These are phyloP conservation scores for Claviceps sp. DNA, from an alignment of 2,329 filamentous ascomycete genomes.

Conservation along the genomic window DNA sequence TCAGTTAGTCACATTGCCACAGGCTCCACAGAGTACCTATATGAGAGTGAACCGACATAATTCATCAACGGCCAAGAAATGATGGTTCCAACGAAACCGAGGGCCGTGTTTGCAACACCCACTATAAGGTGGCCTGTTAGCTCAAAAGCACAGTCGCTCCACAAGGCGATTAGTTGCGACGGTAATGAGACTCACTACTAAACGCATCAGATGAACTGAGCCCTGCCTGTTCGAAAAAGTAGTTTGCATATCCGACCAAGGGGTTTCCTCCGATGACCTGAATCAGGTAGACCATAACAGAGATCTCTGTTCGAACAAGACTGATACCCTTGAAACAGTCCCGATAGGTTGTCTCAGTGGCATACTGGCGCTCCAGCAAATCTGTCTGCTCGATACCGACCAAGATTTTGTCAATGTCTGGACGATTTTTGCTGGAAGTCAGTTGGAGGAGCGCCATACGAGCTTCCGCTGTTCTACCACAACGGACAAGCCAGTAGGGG, in stretches of 20 bases:
- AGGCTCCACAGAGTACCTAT: too few relatives aligned
- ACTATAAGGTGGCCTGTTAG: conserved; percentile 4
- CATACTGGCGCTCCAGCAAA: conserved; percentile 36
- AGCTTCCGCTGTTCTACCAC: conserved; percentile 27
- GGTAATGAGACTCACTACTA: conserved; percentile 6
- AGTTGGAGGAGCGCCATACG: conserved; percentile 26
- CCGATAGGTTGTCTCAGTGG: conserved; percentile 32
- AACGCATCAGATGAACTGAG: conserved; percentile 12
- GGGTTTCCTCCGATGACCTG: conserved; percentile 52
- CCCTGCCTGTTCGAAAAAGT: conserved; percentile 23
- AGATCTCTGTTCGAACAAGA: conserved; percentile 40
- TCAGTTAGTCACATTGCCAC: neutral
- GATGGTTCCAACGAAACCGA: conserved; percentile 27
- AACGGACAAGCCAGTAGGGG: conserved; percentile 36
- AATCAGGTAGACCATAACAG: conserved; percentile 48
- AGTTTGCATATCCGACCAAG: conserved; percentile 47
- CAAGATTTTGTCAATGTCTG: conserved; percentile 26
- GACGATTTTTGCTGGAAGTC: conserved; percentile 20
- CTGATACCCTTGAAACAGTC: conserved; percentile 38
- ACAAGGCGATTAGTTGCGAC: neutral
- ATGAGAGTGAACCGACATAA: conserved; percentile 8
- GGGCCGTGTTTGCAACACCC: conserved; percentile 23
- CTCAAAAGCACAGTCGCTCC: neutral
- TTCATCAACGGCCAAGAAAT: conserved; percentile 28
- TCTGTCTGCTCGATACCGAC: conserved; percentile 46